A percentile compares a stretch with the other conserved stretches of the same genome.
Evolutionary conservation across 139 green algal species (phyloP).

Genomic region (Coccomyxa sp.): DNA sequence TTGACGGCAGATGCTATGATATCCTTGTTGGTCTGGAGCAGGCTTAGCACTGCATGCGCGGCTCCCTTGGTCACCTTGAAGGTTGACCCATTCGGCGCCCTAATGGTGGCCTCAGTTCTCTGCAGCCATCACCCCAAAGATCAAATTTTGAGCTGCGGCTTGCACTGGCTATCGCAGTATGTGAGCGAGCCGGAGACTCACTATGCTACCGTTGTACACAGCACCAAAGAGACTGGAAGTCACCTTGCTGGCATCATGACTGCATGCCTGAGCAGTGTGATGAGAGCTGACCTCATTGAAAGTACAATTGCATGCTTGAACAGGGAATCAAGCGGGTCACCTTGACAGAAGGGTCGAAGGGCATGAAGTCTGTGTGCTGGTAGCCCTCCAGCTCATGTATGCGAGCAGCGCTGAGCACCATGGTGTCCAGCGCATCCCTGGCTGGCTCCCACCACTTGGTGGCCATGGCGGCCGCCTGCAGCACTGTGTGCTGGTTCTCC

Average conservation of each 20-base stretch:
- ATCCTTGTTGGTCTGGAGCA: slow-evolving; percentile 31
- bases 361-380: slow-evolving; percentile 58
- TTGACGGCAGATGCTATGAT: slow-evolving; percentile 49
- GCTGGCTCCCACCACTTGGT: slow-evolving; percentile 85
- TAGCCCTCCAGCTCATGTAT: slow-evolving; percentile 37
- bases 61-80: slow-evolving; percentile 77
- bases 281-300: no score
- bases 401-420: slow-evolving; percentile 61
- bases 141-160: no score
- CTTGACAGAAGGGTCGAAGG: slow-evolving; percentile 87
- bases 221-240: no score
- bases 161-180: no score
- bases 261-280: no score
- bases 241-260: no score
- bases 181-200: no score
- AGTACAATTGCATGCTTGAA: no score
- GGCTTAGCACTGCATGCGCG: slow-evolving; percentile 36
- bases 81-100: slow-evolving; percentile 31
- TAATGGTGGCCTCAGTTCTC: slow-evolving; percentile 32
- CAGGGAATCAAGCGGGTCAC: no score
- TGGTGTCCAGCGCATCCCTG: slow-evolving; percentile 81
- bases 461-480: slow-evolving; percentile 62
- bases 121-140: slow-evolving; percentile 12
- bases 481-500: slow-evolving; percentile 35
- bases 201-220: no score